Evolutionary conservation across 768 basidiomycete species (phyloP), one percentile per base, ranked within the genome.

Genomic region (Kwoniella europaea): DNA sequence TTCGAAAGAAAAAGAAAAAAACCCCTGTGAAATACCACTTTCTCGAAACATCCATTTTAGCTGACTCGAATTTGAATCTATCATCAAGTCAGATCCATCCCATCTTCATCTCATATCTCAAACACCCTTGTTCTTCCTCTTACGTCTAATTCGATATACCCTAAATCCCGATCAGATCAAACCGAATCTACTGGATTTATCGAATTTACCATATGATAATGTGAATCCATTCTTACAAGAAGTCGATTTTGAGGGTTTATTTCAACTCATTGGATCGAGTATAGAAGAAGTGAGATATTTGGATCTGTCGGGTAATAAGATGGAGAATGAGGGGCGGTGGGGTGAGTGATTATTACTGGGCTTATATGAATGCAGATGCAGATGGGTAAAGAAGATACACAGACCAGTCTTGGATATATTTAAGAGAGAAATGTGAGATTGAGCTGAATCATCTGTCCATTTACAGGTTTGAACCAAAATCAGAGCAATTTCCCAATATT

Each of bases 261-360:
- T 71, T 6, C 13, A 29, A n/a, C 4, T 64, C 2, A 20, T 71
- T 18, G 65, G 71, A 13, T 43, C 27, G 7, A 46, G 20, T 29
- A 4, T 27, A 1, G 6, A 3, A 4, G 50, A 50, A 0, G 67
- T 72, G 3, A 58, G 35, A 1, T 50, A 64, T 24, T 52, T 72
- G n/a, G 57, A 72, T 22, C 29, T 72, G 16, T 72, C 71, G 9
- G 9, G 13, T 18, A 72, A 72, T 55, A 44, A 20, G 12, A 46
- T 71, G 16, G 16, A 27, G 13, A 27, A 65, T 63, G 22, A 42
- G 65, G 58, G 10, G 3, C 6, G 1, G 18, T 46, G 2, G 22
- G 53, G 46, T 56, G n/a, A 53, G 29, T 41, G 0, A 35, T 0
- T 35, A 35, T 35, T 35, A 35, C 35, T 35, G 35, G 35, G n/a